phyloP scores from a whole-genome alignment of 805 yeast species.

The Debaryomyces hansenii region DNA sequence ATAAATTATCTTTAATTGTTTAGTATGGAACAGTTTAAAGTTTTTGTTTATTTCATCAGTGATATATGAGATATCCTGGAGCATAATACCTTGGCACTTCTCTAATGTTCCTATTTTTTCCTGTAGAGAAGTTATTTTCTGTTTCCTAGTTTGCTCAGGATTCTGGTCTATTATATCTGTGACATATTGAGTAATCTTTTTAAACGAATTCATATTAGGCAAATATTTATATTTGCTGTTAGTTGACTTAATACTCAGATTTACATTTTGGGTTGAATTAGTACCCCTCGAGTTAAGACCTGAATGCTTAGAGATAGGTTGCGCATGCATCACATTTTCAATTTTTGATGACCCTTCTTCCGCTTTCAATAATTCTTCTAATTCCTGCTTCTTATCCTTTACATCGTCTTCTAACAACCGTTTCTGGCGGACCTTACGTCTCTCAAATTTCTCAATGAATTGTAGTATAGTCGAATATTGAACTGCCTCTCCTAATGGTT shows the following conservation, averaged over 20 bases:
- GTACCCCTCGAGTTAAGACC: constrained; percentile 18
- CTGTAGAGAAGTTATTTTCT: constrained; percentile 47
- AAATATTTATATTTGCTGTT: constrained; percentile 18
- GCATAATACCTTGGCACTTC: constrained; percentile 47
- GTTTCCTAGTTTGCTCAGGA: constrained; percentile 63
- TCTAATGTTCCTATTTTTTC: constrained; percentile 54
- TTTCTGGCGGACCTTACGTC: constrained; percentile 34
- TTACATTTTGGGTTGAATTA: constrained; percentile 11
- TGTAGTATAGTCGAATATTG: constrained; percentile 61
- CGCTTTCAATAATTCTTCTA: constrained; percentile 26
- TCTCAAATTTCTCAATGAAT: constrained; percentile 59
- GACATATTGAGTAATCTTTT: constrained; percentile 51
- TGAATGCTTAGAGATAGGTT: constrained; percentile 19
- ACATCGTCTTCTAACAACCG: constrained; percentile 31
- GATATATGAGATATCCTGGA: constrained; percentile 40
- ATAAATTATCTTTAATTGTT: constrained; percentile 52
- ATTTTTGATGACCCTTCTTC: constrained; percentile 30
- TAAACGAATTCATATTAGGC: constrained; percentile 50
- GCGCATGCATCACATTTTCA: constrained; percentile 22
- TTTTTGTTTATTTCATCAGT: constrained; percentile 47
- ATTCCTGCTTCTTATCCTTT: constrained; percentile 28
- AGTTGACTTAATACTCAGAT: neutral
- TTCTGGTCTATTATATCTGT: constrained; percentile 63
- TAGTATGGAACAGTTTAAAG: constrained; percentile 48
- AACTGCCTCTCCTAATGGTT: constrained; percentile 70